A percentile compares a stretch with the other conserved stretches of the same genome.
Evolutionary conservation across 1,139 yeast genomes (phyloP).

Genomic region (Blastobotrys ciferrii): DNA sequence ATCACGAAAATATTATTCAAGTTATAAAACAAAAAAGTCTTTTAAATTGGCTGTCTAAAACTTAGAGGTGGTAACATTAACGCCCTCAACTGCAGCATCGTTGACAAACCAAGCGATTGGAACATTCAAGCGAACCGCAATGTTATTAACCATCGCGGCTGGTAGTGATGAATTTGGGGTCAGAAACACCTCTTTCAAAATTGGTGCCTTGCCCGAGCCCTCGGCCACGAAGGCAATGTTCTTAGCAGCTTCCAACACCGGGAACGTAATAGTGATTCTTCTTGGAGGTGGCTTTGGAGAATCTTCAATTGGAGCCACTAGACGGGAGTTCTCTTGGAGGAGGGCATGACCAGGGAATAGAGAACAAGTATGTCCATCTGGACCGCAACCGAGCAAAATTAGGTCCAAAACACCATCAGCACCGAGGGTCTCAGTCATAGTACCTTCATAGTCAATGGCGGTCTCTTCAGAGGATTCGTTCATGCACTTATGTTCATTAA

Average conservation of each 20-base stretch:
- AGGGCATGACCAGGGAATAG: slow-evolving; percentile 54
- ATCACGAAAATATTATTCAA: no score
- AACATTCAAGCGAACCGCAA: slow-evolving; percentile 43
- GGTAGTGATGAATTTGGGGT: slow-evolving; percentile 59
- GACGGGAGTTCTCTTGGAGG: slow-evolving; percentile 30
- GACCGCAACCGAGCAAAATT: slow-evolving; percentile 71
- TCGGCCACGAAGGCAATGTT: slow-evolving; percentile 82
- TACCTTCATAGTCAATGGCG: slow-evolving; percentile 45
- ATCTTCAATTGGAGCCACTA: slow-evolving; percentile 49
- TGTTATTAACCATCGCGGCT: slow-evolving; percentile 64
- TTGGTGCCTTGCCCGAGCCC: slow-evolving; percentile 79
- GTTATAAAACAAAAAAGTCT: no score
- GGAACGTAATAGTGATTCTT: slow-evolving; percentile 70
- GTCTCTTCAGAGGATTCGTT: slow-evolving; percentile 39
- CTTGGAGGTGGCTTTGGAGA: slow-evolving; percentile 80
- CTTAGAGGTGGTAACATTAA: slow-evolving; percentile 30
- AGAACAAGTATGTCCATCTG: slow-evolving; percentile 80
- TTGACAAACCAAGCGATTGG: slow-evolving; percentile 79
- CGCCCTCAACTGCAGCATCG: slow-evolving; percentile 67
- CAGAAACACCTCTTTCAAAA: slow-evolving; percentile 66
- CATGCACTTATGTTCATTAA: slow-evolving; percentile 24
- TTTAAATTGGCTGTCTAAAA: slow-evolving; percentile 13
- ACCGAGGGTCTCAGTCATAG: slow-evolving; percentile 42
- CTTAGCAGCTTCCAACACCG: slow-evolving; percentile 53
- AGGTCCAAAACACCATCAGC: slow-evolving; percentile 46